Evolutionary conservation across 2,329 filamentous ascomycete species (phyloP), one percentile per base, ranked within the genome.

Genomic region (Thelonectria rubi): DNA sequence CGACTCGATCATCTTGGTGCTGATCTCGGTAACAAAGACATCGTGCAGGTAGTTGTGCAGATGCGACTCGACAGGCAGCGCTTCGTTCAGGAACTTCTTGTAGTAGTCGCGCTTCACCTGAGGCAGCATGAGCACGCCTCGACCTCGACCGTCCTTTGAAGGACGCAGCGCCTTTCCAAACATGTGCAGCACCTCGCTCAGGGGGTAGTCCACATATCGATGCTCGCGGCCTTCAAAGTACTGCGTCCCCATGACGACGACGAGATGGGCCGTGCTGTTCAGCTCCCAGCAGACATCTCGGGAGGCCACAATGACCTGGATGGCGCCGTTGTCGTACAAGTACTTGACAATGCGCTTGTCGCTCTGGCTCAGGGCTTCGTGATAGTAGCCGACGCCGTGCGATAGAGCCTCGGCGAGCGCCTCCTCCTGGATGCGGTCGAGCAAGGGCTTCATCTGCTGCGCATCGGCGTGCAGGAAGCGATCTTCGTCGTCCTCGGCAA

Each of bases 41-140:
- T 99, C 96, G 71, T 97, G 93, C 34, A 99, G 84, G 77, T 93
- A 97, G 58, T 91, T 89, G 74, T 97, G 92, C 32, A 99, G 84
- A 75, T 97, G 93, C 66, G 93, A 97, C 80, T 99, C 95, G 21
- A 99, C 93, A 1, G 95, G 95, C 43, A 99, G 82, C 18, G 95
- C 95, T 77, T 99, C 96, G 70, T 95, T 94, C 67, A 99, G 80
- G 82, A 99, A 99, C 79, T 99, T 99, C 80, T 95, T 96, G 85
- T 98, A 99, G 79, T 97, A 99, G 65, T 97, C 94, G 39, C 95
- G 89, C 84, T 97, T 97, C 49, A 96, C 93, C 17, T 91, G 89
- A 3, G 94, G 93, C 11, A 97, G 88, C 95, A 99, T 98, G 46
- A 99, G 84, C n/a, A 99, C 92, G 68, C 94, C 96, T 64, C 92